Conservation (phyloP, 257 asterid species). For the Solanum pinnatisectum region DNA sequence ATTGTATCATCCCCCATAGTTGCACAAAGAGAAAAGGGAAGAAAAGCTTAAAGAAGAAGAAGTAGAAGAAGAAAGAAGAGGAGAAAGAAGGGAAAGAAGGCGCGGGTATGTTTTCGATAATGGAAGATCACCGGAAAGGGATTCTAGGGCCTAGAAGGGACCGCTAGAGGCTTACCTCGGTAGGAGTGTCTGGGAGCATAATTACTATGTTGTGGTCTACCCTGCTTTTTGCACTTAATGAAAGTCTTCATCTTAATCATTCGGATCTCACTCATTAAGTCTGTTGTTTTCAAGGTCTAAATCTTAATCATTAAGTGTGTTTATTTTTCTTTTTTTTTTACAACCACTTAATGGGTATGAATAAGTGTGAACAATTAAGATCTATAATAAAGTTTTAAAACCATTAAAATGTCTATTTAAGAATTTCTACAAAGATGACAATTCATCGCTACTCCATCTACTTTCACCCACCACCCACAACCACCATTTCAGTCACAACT, state of each 20-base stretch:
- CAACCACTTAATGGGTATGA: not conserved
- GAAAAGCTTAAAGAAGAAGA: too few species aligned
- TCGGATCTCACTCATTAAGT: not conserved
- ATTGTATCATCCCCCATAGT: too few species aligned
- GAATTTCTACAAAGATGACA: not conserved
- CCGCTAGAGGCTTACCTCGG: too few species aligned
- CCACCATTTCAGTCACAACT: not conserved
- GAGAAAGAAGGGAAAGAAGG: too few species aligned
- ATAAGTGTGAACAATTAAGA: not conserved
- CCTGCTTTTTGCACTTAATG: not conserved
- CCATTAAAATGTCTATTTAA: not conserved
- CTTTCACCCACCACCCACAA: not conserved
- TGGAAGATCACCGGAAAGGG: too few species aligned
- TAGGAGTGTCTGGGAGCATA: too few species aligned
- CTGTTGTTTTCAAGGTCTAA: not conserved
- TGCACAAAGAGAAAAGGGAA: too few species aligned
- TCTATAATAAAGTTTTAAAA: not conserved
- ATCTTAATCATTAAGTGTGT: not conserved
- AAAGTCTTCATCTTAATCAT: not conserved
- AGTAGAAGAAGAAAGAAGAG: too few species aligned
- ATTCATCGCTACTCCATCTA: not conserved
- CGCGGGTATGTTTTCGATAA: too few species aligned
- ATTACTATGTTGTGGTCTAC: too few species aligned
- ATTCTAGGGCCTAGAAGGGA: too few species aligned
- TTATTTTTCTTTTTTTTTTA: not conserved